These are phyloP conservation scores for Helicocarpus griseus DNA, from an alignment of 2,329 filamentous ascomycete species.

Conservation along the genomic window DNA sequence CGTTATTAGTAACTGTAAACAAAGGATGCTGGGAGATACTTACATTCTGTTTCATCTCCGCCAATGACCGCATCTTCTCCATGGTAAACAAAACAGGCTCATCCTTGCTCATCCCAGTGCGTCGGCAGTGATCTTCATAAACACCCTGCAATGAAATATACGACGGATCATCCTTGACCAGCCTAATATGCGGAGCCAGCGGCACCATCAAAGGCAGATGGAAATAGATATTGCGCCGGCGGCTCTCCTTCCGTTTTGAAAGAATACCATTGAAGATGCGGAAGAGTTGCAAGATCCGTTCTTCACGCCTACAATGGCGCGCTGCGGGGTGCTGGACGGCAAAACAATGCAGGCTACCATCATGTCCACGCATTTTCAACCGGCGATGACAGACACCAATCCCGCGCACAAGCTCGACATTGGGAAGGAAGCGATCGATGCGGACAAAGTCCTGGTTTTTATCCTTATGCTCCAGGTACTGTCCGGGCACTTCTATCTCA, in stretches of 20 bases:
- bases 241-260: constrained; percentile 85
- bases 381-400: constrained; percentile 87
- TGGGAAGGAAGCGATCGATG: constrained; percentile 91
- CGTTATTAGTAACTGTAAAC: constrained; percentile 18
- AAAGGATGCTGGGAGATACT: constrained; percentile 14
- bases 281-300: constrained; percentile 92
- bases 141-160: constrained; percentile 91
- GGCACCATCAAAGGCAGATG: constrained; percentile 93
- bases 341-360: constrained; percentile 94
- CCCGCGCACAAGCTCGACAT: constrained; percentile 83
- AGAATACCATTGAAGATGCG: constrained; percentile 92
- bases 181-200: constrained; percentile 82
- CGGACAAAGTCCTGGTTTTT: constrained; percentile 98
- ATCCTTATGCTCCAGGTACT: constrained; percentile 94
- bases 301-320: constrained; percentile 83
- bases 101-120: constrained; percentile 81
- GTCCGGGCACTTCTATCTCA: constrained; percentile 93
- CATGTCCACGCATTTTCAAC: constrained; percentile 91
- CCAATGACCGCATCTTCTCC: constrained; percentile 75
- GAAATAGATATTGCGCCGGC: constrained; percentile 89
- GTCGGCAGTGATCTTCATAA: constrained; percentile 91
- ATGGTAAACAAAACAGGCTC: constrained; percentile 92
- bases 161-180: constrained; percentile 90
- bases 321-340: constrained; percentile 93
- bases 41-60: constrained; percentile 54